Base-by-base conservation (phyloP, 2,329 filamentous ascomycete genomes). In the Cercospora sp. region DNA sequence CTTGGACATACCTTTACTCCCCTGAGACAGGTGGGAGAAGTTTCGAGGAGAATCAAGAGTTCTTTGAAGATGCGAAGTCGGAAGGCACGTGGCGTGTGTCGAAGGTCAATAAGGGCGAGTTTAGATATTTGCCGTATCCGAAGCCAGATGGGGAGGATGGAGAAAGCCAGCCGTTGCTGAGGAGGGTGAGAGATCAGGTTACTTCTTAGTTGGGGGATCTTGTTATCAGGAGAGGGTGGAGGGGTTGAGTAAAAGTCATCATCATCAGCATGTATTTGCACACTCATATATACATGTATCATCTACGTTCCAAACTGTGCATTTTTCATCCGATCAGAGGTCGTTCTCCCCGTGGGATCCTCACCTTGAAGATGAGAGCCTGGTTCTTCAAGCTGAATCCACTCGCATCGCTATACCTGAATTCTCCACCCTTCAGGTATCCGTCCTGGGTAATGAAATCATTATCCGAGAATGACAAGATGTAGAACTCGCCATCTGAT, bases 361-460 rank as follows among this genome's bases (percentile, higher is more conserved):
- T 83, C 53, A 89, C 81, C 77, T 84, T 85, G 79, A 90, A 91
- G 3, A 89, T 86, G 73, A 91, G 76, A 6, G 84, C 86, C 78
- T 91, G 89, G 66, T 83, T 89, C 69, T 89, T 84, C 42, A 91
- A 75, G 67, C 84, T 83, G 71, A 81, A 87, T 0, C 87, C 88
- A 30, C 83, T 86, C 4, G 75, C 79, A 73, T 91, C 89, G 2
- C 80, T 77, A 72, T 88, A 91, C 8, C 77, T 76, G 45, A 86
- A 82, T 65, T 82, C 79, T 5, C 89, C 89, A 67, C 83, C 71
- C 60, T 91, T 86, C 77, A 89, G 80, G 68, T 81, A 83, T 82
- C 87, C 89, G 76, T 92, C 82, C 77, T 92, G 89, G 0, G 90
- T 92, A 66, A 92, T 88, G 72, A 92, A 92, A 77, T 93, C 90